phyloP scores from a whole-genome alignment of 2,329 filamentous ascomycete genomes.

The Trichophyton schoenleinii region DNA sequence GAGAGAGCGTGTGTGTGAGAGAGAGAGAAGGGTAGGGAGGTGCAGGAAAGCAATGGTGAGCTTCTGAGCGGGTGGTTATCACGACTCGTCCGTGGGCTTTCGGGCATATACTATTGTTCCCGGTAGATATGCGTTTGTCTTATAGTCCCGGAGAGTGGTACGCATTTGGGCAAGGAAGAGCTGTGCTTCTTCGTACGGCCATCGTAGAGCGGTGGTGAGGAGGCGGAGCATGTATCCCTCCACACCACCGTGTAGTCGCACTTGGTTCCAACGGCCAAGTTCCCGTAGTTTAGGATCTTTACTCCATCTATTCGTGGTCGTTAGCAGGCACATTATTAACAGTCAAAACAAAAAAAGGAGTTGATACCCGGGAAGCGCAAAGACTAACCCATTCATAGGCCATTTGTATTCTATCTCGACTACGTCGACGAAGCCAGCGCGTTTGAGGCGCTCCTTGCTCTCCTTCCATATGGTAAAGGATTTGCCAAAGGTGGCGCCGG shows the following conservation, averaged over 20 bases:
- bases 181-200: constrained; percentile 16
- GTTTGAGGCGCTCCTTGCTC: constrained; percentile 20
- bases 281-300: constrained; percentile 19
- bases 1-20: neutral
- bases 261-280: constrained; percentile 5
- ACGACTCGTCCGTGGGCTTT: constrained; percentile 1
- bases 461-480: constrained; percentile 16
- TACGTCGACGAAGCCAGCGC: constrained; percentile 36
- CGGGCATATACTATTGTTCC: constrained; percentile 7
- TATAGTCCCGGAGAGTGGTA: constrained; percentile 12
- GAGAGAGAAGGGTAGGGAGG: neutral
- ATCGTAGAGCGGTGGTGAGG: constrained; percentile 9
- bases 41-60: neutral
- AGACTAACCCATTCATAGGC: constrained; percentile 21
- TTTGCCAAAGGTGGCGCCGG: constrained; percentile 16
- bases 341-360: neutral
- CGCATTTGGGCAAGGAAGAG: constrained; percentile 4
- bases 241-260: constrained; percentile 3
- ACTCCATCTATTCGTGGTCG: constrained; percentile 24
- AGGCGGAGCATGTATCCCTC: constrained; percentile 7
- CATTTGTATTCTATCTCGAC: constrained; percentile 30
- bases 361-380: too few relatives aligned
- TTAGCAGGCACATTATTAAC: neutral
- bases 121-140: constrained; percentile 12
- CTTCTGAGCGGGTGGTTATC: neutral